A percentile compares a stretch with the other conserved stretches of the same genome.
phyloP scores from a whole-genome alignment of 1,139 yeast species.

The Saccharomycopsis crataegensis region DNA sequence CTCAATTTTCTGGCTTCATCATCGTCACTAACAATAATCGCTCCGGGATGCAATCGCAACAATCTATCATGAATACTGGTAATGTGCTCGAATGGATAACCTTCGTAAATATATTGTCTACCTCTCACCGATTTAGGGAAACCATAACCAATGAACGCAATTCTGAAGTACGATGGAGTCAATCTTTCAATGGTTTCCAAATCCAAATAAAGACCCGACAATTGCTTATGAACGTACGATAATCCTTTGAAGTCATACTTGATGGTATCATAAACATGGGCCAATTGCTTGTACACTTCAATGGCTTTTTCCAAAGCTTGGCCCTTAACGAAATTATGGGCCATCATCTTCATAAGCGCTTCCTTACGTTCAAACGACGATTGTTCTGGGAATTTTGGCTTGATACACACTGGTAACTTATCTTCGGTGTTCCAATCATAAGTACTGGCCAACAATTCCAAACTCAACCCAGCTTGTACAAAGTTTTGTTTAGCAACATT shows the following conservation, averaged over 20 bases:
- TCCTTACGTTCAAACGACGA: conserved; percentile 79
- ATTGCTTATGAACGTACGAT: conserved; percentile 62
- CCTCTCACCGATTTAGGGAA: conserved; percentile 75
- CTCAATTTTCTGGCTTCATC: conserved; percentile 48
- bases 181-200: conserved; percentile 67
- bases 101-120: conserved; percentile 75
- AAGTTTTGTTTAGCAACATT: conserved; percentile 53
- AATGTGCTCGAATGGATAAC: conserved; percentile 81
- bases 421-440: conserved; percentile 67
- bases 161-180: conserved; percentile 73
- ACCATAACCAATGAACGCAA: conserved; percentile 76
- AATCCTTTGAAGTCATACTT: conserved; percentile 74
- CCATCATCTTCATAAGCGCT: conserved; percentile 61
- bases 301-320: conserved; percentile 71
- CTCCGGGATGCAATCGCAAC: conserved; percentile 73
- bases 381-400: conserved; percentile 74
- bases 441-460: conserved; percentile 71
- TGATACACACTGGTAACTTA: conserved; percentile 46
- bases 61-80: conserved; percentile 77
- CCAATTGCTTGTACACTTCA: conserved; percentile 67
- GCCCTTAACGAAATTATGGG: conserved; percentile 64
- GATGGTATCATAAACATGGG: conserved; percentile 64
- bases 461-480: conserved; percentile 78
- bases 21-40: conserved; percentile 63
- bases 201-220: conserved; percentile 60